Evolutionary conservation across 192 early-diverging fungal species (phyloP).

Genomic region (Coemansia sp.): DNA sequence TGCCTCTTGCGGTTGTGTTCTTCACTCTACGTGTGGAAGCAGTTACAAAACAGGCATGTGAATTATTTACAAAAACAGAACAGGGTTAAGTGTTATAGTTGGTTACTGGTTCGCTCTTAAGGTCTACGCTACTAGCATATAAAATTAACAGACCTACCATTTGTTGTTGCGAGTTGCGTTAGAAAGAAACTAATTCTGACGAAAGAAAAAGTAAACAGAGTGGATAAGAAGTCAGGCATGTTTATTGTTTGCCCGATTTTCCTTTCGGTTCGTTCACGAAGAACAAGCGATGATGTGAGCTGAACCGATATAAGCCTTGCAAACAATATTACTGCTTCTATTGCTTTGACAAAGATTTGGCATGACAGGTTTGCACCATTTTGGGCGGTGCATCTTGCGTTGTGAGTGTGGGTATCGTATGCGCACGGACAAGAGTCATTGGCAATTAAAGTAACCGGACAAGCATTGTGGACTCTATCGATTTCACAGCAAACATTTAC

Average conservation of each 20-base stretch:
- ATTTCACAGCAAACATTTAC: too few species aligned
- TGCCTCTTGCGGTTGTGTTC: conserved; percentile 38
- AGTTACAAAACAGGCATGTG: neutral
- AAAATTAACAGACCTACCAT: neutral
- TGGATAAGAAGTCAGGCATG: neutral
- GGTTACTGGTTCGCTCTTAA: neutral
- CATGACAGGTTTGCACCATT: too few species aligned
- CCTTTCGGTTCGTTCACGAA: neutral
- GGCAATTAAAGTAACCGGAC: too few species aligned
- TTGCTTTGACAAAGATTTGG: too few species aligned
- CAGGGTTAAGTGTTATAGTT: neutral
- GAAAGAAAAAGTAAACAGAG: neutral
- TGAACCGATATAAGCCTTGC: neutral
- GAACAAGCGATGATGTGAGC: neutral
- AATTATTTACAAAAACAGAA: neutral
- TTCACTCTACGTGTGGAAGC: conserved; percentile 16
- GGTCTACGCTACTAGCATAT: neutral
- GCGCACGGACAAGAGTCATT: too few species aligned
- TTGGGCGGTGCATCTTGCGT: too few species aligned
- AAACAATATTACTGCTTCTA: too few species aligned
- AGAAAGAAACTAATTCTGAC: neutral
- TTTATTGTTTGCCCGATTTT: neutral
- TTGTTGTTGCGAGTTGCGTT: neutral
- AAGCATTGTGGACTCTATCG: too few species aligned
- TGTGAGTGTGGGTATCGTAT: too few species aligned